Percentiles rank a stretch among this genome's conserved stretches.
These are phyloP conservation scores for Clarireedia homoeocarpa DNA, from an alignment of 2,329 filamentous ascomycete genomes.

Conservation along the genomic window DNA sequence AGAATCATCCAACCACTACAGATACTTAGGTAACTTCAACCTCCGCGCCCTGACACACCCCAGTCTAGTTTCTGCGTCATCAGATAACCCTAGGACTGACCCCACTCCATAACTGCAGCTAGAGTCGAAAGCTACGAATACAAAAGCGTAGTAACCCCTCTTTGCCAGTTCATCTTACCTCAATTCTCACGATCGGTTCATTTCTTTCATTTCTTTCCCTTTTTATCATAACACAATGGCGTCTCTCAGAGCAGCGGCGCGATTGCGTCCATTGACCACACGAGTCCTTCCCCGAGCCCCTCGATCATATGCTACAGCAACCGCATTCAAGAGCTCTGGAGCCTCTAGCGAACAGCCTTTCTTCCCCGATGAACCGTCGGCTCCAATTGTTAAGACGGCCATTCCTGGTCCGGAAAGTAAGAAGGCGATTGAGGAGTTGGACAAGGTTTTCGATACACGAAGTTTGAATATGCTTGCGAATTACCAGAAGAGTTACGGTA, in stretches of 20 bases:
- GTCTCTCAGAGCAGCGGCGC: slow-evolving; percentile 26
- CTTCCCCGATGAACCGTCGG: slow-evolving; percentile 27
- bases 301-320: slow-evolving; percentile 19
- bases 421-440: slow-evolving; percentile 35
- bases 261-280: slow-evolving; percentile 21
- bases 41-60: background rate
- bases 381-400: slow-evolving; percentile 28
- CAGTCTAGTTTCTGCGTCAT: background rate
- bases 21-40: slow-evolving; percentile 1
- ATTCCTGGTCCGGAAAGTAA: slow-evolving; percentile 33
- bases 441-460: slow-evolving; percentile 43
- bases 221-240: slow-evolving; percentile 16
- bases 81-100: background rate
- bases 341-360: slow-evolving; percentile 19
- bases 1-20: background rate
- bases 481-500: slow-evolving; percentile 44
- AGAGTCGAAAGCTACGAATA: background rate
- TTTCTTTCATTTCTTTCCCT: background rate
- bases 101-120: background rate
- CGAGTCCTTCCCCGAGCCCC: slow-evolving; percentile 12
- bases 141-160: background rate
- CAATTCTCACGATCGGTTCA: background rate
- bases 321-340: no score
- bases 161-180: background rate
- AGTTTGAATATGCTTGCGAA: slow-evolving; percentile 46